Evolutionary conservation across 2,329 filamentous ascomycete genomes (phyloP), one percentile per base, ranked within the genome.

Genomic region (Aspergillus fischeri): DNA sequence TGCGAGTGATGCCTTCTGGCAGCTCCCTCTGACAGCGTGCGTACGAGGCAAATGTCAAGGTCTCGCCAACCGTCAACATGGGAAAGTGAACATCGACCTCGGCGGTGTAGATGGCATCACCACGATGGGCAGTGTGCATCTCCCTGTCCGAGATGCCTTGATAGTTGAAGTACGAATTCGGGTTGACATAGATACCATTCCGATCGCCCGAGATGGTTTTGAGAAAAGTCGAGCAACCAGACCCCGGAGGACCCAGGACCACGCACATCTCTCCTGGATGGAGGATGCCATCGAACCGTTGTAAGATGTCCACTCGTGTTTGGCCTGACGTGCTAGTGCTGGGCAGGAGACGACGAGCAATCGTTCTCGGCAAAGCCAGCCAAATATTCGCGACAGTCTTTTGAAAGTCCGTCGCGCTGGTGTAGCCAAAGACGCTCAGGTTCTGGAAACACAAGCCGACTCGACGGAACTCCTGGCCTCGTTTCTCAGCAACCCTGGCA

Each of bases 81-180:
- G 90, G 89, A 71, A 93, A 93, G 74, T 93, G 90, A 4, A 90
- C 87, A 70, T 95, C 91, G 41, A 90, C 86, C 72, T 94, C 90
- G 57, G 89, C 89, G 0, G 89, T 92, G 75, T 94, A 94, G 71
- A 94, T 92, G 60, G 89, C 89, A 75, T 95, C 91, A 62, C 91
- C 91, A 28, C 89, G 86, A 76, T 93, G 92, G n/a, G 80, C 80
- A 10, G 83, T 84, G 75, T 89, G 85, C 89, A 94, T 93, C 69
- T 91, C 60, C 57, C 71, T 67, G 49, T 69, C 70, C 3, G 72
- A 66, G 48, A 75, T 73, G 63, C 75, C 77, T 62, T 94, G 89
- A 70, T 95, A 96, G 77, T 95, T 94, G 73, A 96, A 84, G 58
- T 89, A 83, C 0, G 90, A 88, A 6, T 78, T 75, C 1, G 86